Evolutionary conservation across 352 stramenopile species (phyloP).

Genomic region (Pythium rishiriense): DNA sequence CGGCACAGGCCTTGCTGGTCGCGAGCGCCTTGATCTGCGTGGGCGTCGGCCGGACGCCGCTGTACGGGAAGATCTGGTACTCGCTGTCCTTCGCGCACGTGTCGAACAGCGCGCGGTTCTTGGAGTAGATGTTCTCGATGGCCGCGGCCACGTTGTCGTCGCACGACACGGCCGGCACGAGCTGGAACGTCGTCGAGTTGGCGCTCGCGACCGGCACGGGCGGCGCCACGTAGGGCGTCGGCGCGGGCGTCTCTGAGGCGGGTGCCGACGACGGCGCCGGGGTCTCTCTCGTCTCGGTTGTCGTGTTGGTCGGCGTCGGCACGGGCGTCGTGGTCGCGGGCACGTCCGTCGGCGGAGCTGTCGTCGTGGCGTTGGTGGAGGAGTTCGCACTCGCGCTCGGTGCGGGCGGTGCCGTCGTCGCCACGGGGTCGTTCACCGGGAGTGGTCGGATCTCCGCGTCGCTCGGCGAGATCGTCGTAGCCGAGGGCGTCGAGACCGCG

Average conservation of each 20-base stretch:
- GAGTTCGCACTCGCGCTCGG: neutral
- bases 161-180: neutral
- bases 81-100: constrained; percentile 41
- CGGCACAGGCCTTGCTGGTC: constrained; percentile 43
- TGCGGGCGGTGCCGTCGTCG: neutral
- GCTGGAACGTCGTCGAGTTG: constrained; percentile 15
- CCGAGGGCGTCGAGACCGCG: neutral
- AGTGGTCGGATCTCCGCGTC: constrained; percentile 3
- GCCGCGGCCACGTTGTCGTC: constrained; percentile 14
- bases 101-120: constrained; percentile 54
- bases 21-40: constrained; percentile 46
- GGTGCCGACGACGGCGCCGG: neutral
- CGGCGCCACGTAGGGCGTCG: constrained; percentile 12
- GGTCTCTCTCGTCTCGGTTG: neutral
- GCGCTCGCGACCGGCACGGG: constrained; percentile 7
- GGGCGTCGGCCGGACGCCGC: constrained; percentile 39
- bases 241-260: constrained; percentile 9
- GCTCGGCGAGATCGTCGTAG: neutral
- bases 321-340: no score
- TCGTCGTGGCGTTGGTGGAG: neutral
- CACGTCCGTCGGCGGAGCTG: neutral
- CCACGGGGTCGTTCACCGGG: neutral
- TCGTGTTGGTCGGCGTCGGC: neutral
- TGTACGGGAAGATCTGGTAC: constrained; percentile 68
- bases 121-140: constrained; percentile 46